phyloP scores from a whole-genome alignment of 768 basidiomycete species.

The Boletus fagicola region DNA sequence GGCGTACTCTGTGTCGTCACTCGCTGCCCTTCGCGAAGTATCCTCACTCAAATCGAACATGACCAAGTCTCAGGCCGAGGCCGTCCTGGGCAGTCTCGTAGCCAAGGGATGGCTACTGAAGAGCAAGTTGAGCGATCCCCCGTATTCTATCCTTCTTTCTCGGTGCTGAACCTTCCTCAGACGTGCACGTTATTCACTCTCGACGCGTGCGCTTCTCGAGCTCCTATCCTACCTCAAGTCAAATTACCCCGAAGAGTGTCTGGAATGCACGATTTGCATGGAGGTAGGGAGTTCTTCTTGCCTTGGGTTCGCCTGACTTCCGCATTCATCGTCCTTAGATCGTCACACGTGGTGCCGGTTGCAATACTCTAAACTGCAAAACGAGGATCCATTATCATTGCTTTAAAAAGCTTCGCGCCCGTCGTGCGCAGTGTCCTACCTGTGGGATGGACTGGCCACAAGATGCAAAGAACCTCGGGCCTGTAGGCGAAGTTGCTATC shows the following conservation, averaged over 20 bases:
- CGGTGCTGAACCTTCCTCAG: conserved; percentile 32
- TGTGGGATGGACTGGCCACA: conserved; percentile 62
- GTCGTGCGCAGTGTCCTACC: conserved; percentile 49
- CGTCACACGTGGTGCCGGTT: conserved; percentile 66
- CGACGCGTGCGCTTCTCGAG: conserved; percentile 72
- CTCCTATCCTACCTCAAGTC: conserved; percentile 70
- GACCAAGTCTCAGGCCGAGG: conserved; percentile 73
- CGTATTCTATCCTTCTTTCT: neutral
- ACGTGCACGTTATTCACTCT: conserved; percentile 71
- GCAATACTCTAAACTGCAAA: conserved; percentile 60
- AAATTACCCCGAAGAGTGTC: conserved; percentile 65
- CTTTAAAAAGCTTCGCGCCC: conserved; percentile 49
- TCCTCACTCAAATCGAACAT: conserved; percentile 57
- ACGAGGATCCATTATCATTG: conserved; percentile 65
- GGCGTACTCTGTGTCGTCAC: conserved; percentile 72
- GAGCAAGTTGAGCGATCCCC: conserved; percentile 58
- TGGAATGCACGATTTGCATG: conserved; percentile 72
- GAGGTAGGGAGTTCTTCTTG: conserved; percentile 46
- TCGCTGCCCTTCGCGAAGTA: conserved; percentile 73
- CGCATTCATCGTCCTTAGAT: conserved; percentile 41
- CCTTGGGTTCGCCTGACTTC: neutral
- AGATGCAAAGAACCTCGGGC: conserved; percentile 45
- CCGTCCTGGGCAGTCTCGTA: conserved; percentile 73
- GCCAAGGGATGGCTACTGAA: conserved; percentile 77
- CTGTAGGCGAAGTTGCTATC: conserved; percentile 69